phyloP scores from a whole-genome alignment of 192 early-diverging fungal genomes.

The Glomus cerebriforme region DNA sequence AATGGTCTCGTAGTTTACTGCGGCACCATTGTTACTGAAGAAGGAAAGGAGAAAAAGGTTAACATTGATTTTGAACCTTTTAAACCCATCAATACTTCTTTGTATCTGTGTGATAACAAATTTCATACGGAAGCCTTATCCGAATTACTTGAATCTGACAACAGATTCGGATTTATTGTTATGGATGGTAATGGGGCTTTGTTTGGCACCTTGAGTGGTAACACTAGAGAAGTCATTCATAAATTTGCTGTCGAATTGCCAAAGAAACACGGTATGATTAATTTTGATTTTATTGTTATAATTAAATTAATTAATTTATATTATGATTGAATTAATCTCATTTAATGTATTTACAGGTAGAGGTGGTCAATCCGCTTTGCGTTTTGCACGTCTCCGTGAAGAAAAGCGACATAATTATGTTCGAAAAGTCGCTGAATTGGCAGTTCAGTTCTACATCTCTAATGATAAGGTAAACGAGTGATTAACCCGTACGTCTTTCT shows the following conservation, averaged over 20 bases:
- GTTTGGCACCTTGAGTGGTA: conserved; percentile 94
- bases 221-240: conserved; percentile 91
- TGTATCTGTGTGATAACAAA: conserved; percentile 99
- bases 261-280: conserved; percentile 91
- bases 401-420: conserved; percentile 99
- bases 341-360: conserved; percentile 45
- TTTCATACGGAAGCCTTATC: conserved; percentile 95
- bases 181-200: conserved; percentile 98
- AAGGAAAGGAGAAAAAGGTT: conserved; percentile 99
- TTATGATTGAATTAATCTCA: not conserved
- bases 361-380: conserved; percentile 99
- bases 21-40: conserved; percentile 96
- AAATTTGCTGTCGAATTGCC: conserved; percentile 96
- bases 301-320: not conserved
- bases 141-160: conserved; percentile 91
- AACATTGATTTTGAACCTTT: conserved; percentile 99
- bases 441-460: conserved; percentile 95
- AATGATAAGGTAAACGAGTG: conserved; percentile 68
- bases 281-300: not conserved
- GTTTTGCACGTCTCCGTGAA: conserved; percentile 98
- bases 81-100: conserved; percentile 98
- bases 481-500: not conserved
- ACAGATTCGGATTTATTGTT: conserved; percentile 96
- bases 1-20: conserved; percentile 96
- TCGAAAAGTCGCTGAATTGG: conserved; percentile 95